Base-by-base conservation (phyloP, 2,329 filamentous ascomycete genomes). In the Aspergillus sp. region DNA sequence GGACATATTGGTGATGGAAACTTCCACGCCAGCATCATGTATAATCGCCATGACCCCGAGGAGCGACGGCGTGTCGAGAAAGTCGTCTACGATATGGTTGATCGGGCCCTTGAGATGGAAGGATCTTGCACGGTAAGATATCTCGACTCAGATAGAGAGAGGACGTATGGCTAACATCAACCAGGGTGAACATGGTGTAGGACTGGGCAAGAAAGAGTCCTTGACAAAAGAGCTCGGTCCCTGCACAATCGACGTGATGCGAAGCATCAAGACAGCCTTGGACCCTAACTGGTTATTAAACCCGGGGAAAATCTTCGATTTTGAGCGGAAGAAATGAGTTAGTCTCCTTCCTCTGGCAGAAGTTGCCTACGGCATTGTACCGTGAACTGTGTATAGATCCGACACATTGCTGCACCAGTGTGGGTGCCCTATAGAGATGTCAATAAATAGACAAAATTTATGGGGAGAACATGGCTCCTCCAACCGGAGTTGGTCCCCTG, bases 1-100 rank as follows among this genome's bases (percentile, higher is more conserved):
- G 92, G 92, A 3, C 92, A 97, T 66, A 88, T 97, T 52, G 92
- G 92, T 11, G 92, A 96, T 66, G 92, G 92, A 34, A 97, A 97
- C 71, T 97, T 97, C 76, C 92, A 97, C 70, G 87, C 92, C 68
- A 89, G 88, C 67, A 94, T 97, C 72, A 87, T 97, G 74, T 97
- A 96, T 70, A 84, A 94, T 71, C 82, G 82, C 21, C 80, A 78
- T 20, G 79, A 91, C 50, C 80, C 83, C 3, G 83, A 79, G 21
- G 88, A 96, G 72, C 82, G 82, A 51, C 86, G 81, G 40, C 88
- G 88, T 60, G 90, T 94, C 1, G 89, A 94, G 68, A 81, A 79
- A 50, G 91, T 89, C 58, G 90, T 97, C 44, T 86, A 92, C 67
- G 87, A 91, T 62, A 96, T 97, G 91, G 90, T 96, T 17, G 82